phyloP scores from a whole-genome alignment of 2,329 filamentous ascomycete species.

The Hymenoscyphus linearis region DNA sequence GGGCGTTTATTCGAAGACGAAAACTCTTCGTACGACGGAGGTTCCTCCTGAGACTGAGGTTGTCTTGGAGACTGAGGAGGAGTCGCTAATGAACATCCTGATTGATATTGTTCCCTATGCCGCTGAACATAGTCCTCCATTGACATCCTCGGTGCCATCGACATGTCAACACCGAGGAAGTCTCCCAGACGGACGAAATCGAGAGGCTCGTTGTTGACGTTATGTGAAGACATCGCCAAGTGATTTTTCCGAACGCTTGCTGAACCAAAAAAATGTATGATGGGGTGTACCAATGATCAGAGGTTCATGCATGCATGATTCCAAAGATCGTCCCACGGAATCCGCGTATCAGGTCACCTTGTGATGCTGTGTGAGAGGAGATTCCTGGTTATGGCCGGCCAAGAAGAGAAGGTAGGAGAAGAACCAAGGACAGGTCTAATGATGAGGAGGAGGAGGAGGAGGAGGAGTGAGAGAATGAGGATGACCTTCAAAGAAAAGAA shows the following conservation, averaged over 20 bases:
- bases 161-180: conserved; percentile 5
- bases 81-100: conserved; percentile 2
- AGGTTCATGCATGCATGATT: conserved; percentile 6
- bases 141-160: not conserved
- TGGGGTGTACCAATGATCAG: not conserved
- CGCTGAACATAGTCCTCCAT: conserved; percentile 6
- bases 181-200: conserved; percentile 1
- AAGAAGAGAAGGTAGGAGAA: not conserved
- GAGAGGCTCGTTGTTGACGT: conserved; percentile 3
- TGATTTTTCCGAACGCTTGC: not conserved
- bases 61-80: not conserved
- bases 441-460: not conserved
- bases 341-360: conserved; percentile 1
- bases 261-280: not conserved
- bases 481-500: not conserved
- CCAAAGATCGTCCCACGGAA: not conserved
- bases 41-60: not conserved
- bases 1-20: conserved; percentile 1
- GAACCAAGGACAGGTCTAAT: not conserved
- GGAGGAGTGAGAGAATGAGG: not conserved
- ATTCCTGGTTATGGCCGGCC: not conserved
- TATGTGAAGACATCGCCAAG: conserved; percentile 3
- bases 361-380: not conserved
- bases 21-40: conserved; percentile 6
- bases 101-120: not conserved